Evolutionary conservation across 306 rosid genomes (phyloP).

Genomic region (Fagus crenata): DNA sequence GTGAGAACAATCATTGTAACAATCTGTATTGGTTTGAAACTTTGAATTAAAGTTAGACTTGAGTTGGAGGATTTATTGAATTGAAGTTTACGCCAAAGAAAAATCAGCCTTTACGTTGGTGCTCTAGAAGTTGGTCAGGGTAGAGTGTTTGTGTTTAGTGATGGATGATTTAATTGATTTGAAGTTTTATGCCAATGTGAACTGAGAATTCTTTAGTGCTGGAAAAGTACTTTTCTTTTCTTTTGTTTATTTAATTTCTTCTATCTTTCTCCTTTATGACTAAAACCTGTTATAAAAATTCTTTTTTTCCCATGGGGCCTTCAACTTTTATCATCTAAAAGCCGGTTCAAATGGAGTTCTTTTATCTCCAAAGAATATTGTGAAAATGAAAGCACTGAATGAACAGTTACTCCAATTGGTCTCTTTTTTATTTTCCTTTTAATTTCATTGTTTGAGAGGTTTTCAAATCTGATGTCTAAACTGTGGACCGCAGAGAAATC

Average conservation of each 20-base stretch:
- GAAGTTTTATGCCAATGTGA: slow-evolving; percentile 6
- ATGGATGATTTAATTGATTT: background rate
- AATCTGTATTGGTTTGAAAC: slow-evolving; percentile 1
- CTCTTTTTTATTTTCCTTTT: background rate
- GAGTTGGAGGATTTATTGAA: background rate
- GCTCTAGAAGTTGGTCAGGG: background rate
- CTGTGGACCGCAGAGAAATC: slow-evolving; percentile 64
- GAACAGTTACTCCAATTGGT: slow-evolving; percentile 7
- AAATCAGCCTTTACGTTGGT: background rate
- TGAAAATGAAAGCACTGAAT: slow-evolving; percentile 11
- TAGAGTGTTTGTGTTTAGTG: background rate
- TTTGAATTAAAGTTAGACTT: background rate
- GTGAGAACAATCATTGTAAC: background rate
- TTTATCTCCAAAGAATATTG: slow-evolving; percentile 18
- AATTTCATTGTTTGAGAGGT: slow-evolving; percentile 11
- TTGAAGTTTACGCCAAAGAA: background rate
- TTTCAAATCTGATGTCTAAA: slow-evolving; percentile 29
- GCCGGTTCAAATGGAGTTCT: slow-evolving; percentile 28
- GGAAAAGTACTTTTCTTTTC: slow-evolving; percentile 15
- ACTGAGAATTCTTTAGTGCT: slow-evolving; percentile 5
- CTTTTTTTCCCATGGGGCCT: slow-evolving; percentile 27
- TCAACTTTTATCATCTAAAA: slow-evolving; percentile 31
- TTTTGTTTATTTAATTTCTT: slow-evolving; percentile 17
- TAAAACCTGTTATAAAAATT: background rate
- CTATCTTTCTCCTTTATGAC: slow-evolving; percentile 21